Evolutionary conservation across 805 yeast species (phyloP), one percentile per base, ranked within the genome.

Genomic region (Saccharomyces mikatae): DNA sequence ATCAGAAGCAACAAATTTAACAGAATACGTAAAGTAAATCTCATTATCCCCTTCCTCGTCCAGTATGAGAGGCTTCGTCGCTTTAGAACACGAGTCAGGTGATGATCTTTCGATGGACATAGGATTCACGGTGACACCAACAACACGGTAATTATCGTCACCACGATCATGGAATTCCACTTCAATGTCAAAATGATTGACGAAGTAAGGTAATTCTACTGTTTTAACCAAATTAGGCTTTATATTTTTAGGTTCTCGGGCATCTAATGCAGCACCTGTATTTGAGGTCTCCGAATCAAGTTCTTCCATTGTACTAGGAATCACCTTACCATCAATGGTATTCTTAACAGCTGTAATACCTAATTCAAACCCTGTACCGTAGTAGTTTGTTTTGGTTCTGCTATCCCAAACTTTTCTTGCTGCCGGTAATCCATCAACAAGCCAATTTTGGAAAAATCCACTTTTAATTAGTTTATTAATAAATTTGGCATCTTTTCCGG

Each of bases 351-450:
- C 89, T 51, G 84, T 81, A 50, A 69, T 75, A 46, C 97, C 97
- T 51, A 91, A 76, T 53, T 81, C 84, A 71, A 90, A 89, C 2
- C 97, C 96, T 1, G 87, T 76, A 36, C 90, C 87, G 66, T 87
- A 87, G 66, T 84, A 87, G 32, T 76, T 76, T 4, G 83, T 62
- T 9, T 81, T 64, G 3, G 92, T 84, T 62, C 80, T 79, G 53
- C 68, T 67, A 63, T 87, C 92, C 48, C 70, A 66, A 28, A 82
- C 73, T 52, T 70, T 67, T 63, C 80, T 82, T 4, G 96, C 96
- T 6, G 90, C 96, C 11, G 99, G 99, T 61, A 94, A 80, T 1
- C 97, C 97, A 69, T 94, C 99, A 54, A 94, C 74, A 52, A 91
- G 76, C 98, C 98, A 92, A 69, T 92, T 92, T 71, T 89, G 88